Evolutionary conservation across 164 flowering plant species (phyloP).

Genomic region (Liquidambar formosana): DNA sequence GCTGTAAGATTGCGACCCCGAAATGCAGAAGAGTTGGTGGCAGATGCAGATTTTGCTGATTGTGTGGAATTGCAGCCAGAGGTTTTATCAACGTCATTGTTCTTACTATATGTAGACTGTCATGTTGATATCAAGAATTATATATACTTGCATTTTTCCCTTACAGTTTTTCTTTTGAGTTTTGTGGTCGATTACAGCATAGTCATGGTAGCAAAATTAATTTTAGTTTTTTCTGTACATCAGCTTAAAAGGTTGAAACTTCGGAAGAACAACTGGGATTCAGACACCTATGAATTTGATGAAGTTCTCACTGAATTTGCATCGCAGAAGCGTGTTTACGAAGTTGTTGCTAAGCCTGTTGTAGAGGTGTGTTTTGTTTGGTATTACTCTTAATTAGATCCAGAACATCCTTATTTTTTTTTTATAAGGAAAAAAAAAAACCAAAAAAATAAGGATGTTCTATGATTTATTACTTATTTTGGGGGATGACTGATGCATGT

Average conservation of each 20-base stretch:
- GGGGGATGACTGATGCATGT: neutral
- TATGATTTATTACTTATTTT: too few relatives aligned
- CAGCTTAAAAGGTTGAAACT: constrained; percentile 97
- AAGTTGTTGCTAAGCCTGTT: constrained; percentile 99
- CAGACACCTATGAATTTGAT: constrained; percentile 94
- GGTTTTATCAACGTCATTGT: constrained; percentile 35
- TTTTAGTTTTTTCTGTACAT: constrained; percentile 8
- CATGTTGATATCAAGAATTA: neutral
- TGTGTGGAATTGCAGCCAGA: constrained; percentile 98
- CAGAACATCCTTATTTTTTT: too few relatives aligned
- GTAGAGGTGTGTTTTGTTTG: constrained; percentile 72
- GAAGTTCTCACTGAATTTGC: constrained; percentile 99
- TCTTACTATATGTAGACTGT: neutral
- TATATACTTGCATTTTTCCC: neutral
- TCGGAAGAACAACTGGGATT: constrained; percentile 95
- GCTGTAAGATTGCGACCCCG: constrained; percentile 93
- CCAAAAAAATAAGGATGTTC: too few relatives aligned
- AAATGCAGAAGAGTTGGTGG: constrained; percentile 80
- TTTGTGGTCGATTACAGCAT: neutral
- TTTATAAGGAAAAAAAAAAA: too few relatives aligned
- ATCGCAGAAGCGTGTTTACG: constrained; percentile 97
- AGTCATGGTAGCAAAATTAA: neutral
- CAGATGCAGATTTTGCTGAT: constrained; percentile 99
- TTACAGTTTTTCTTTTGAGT: neutral
- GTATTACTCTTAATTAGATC: neutral